Evolutionary conservation across 495 filamentous ascomycete species (phyloP).

Genomic region (Penicillium robsamsonii): DNA sequence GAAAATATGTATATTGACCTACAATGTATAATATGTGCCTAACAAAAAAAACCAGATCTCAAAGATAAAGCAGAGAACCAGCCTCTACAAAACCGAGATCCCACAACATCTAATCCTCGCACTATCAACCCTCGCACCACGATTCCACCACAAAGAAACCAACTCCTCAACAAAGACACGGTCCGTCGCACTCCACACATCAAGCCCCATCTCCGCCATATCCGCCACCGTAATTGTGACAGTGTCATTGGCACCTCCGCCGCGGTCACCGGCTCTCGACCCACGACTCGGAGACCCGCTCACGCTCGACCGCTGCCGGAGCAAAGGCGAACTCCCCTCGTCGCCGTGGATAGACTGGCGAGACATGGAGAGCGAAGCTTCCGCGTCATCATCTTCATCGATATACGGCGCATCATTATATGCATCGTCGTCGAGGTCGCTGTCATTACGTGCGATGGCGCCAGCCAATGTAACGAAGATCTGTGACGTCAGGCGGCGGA

Average conservation of each 20-base stretch:
- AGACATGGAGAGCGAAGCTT: conserved; percentile 26
- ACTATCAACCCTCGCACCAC: conserved; percentile 65
- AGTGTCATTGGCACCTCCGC: conserved; percentile 24
- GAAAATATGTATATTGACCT: conserved; percentile 3
- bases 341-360: conserved; percentile 32
- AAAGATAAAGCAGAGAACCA: conserved; percentile 2
- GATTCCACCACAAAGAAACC: conserved; percentile 66
- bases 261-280: conserved; percentile 1
- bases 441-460: conserved; percentile 51
- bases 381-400: conserved; percentile 24
- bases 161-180: conserved; percentile 69
- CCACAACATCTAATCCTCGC: conserved; percentile 79
- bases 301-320: conserved; percentile 22
- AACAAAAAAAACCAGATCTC: not conserved
- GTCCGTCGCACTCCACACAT: conserved; percentile 80
- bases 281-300: conserved; percentile 4
- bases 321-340: conserved; percentile 29
- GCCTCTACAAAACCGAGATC: conserved; percentile 65
- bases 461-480: conserved; percentile 66
- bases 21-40: not conserved
- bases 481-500: conserved; percentile 77
- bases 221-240: conserved; percentile 66
- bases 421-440: conserved; percentile 11
- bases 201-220: conserved; percentile 76
- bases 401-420: conserved; percentile 17